These are phyloP conservation scores for Carex kokanica DNA, from an alignment of 176 grass and related monocot genomes.

Conservation along the genomic window DNA sequence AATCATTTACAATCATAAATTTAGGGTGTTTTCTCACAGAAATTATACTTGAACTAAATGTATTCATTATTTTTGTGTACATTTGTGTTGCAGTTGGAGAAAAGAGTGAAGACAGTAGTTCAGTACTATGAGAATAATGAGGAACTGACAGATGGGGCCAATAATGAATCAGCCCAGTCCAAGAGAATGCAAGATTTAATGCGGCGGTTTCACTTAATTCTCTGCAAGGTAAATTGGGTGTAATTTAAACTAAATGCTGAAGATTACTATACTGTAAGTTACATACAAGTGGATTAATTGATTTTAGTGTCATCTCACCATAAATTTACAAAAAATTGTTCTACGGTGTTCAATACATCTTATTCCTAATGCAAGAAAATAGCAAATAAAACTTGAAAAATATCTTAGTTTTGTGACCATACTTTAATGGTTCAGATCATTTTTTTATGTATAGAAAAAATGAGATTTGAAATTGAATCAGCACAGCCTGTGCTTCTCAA, in stretches of 20 bases:
- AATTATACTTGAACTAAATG: neutral
- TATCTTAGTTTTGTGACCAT: constrained; percentile 1
- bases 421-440: neutral
- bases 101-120: constrained; percentile 18
- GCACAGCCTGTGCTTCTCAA: neutral
- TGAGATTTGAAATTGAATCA: neutral
- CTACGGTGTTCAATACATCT: neutral
- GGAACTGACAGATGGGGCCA: neutral
- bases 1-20: neutral
- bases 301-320: neutral
- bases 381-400: neutral
- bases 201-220: constrained; percentile 41
- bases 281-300: neutral
- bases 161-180: constrained; percentile 17
- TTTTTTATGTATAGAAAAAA: neutral
- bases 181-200: constrained; percentile 58
- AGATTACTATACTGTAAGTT: neutral
- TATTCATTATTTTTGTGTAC: neutral
- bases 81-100: constrained; percentile 22
- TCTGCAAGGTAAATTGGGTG: constrained; percentile 44
- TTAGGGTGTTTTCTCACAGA: neutral
- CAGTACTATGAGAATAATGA: constrained; percentile 8
- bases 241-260: neutral
- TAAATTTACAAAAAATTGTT: neutral
- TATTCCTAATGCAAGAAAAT: neutral